Evolutionary conservation across 2,329 filamentous ascomycete species (phyloP), one percentile per base, ranked within the genome.

Genomic region (Elsinoe perseae): DNA sequence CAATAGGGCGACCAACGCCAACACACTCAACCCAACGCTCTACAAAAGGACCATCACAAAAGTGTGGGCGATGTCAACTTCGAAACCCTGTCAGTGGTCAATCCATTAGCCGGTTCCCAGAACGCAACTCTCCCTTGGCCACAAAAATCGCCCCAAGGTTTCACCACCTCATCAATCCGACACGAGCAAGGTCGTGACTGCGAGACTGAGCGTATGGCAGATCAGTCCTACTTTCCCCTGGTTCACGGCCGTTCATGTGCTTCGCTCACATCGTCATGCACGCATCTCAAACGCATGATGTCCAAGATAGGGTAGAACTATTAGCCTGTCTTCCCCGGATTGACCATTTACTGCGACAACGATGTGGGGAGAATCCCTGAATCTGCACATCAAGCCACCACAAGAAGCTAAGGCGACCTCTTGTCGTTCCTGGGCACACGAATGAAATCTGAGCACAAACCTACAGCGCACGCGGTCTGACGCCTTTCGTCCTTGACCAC

Each of bases 351-450:
- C 40, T 14, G 8, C 40, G 21, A 23, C 9, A 43, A 10, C 18
- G 21, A 43, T 21, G 48, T 34, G 28, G 27, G 30, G 48, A 16
- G 20, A 25, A 20, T 20, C 48, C 28, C 28, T 30, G 28, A 30
- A 52, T 52, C 28, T 52, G 9, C 48, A 30, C 30, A 52, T 36
- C 48, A 36, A 52, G 48, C 28, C 28, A 52, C 48, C 48, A 30
- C 21, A 36, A 52, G 48, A 34, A 36, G 48, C 48, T 52, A 52
- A 52, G 48, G 16, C 48, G 16, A 36, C 14, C 9, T 52, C 48
- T 36, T 52, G 48, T 36, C 48, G 30, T 52, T 12, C 16, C 48
- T 52, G 28, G 48, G 48, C 48, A 52, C 28, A 52, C 48, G 48
- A 16, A 52, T 4, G 21, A 14, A 48, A 28, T 20, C 43, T 16